Base-by-base conservation (phyloP, 192 early-diverging fungal genomes). In the Phlyctochytrium planicorne region DNA sequence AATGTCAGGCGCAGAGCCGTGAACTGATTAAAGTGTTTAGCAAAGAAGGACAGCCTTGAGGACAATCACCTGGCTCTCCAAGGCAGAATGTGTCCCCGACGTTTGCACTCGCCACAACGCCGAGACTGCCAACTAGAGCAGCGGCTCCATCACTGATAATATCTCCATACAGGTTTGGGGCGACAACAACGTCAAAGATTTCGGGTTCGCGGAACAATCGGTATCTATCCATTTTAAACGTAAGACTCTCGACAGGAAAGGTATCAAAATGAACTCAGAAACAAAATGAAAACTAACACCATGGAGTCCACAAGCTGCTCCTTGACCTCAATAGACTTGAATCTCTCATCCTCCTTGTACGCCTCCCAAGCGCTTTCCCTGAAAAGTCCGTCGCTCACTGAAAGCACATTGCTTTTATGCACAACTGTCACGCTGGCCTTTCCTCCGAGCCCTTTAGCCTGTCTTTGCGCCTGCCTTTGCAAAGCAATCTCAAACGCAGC, bases 271-370 rank as follows among this genome's bases (percentile, higher is more conserved):
- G n/a, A 25, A 31, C 14, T 29, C 55, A 20, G 23, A 65, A 25
- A 52, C 1, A 65, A 6, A 50, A 2, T n/a, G 20, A 35, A 14
- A 17, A 82, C 82, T 47, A 81, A 92, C 69, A 98, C 96, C 96
- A 98, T 98, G 25, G 96, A 98, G 67, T 98, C 96, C 1, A 98
- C 95, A 72, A 98, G 83, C 79, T 98, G 96, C 80, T 98, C 96
- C 67, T 98, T 93, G 75, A 94, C 81, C 37, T 92, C 84, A 0
- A 96, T 87, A 35, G 73, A 70, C 35, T 74, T 68, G 56, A 75
- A 82, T n/a, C n/a, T n/a, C 62, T 84, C 85, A 52, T 77, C 78
- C 14, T 82, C 71, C 52, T 88, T 90, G n/a, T n/a, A n/a, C 24
- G 94, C 93, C 29, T 74, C 80, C 64, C 70, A 63, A 4, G 66